Conservation (phyloP, 2,329 filamentous ascomycete genomes). For the Calonectria multiphialidica region DNA sequence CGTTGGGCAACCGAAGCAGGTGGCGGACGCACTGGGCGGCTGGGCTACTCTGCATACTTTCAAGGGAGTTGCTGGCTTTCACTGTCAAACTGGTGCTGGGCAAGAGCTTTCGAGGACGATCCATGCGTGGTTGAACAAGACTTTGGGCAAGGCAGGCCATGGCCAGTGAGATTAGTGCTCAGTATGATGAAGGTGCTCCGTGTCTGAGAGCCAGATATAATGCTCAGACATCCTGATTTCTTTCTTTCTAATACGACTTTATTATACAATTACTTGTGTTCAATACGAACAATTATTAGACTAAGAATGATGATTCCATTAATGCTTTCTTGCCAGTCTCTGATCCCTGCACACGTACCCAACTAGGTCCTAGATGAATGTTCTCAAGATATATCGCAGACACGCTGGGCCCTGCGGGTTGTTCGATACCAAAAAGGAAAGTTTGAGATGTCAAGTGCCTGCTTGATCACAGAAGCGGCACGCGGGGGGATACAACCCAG, state of each 20-base stretch:
- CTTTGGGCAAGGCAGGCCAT: neutral
- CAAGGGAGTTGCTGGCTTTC: constrained; percentile 24
- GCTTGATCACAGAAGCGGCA: neutral
- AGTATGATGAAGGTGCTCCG: neutral
- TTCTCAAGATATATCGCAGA: no score
- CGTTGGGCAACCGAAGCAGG: constrained; percentile 17
- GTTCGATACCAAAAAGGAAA: no score
- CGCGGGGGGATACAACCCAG: no score
- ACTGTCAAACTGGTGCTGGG: constrained; percentile 26
- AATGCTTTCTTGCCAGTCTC: no score
- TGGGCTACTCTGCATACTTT: constrained; percentile 22
- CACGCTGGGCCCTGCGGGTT: no score
- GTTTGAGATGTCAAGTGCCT: no score
- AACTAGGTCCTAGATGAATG: no score
- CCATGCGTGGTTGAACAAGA: constrained; percentile 25
- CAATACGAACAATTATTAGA: neutral
- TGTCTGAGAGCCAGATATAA: neutral
- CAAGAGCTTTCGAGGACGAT: constrained; percentile 26
- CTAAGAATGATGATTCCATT: no score
- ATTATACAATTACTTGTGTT: neutral
- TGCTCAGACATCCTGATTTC: neutral
- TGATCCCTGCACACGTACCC: no score
- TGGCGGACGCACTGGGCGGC: constrained; percentile 24
- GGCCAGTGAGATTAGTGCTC: no score
- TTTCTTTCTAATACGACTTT: neutral